Evolutionary conservation across 768 basidiomycete species (phyloP).

Genomic region (Xerocomus brunneocitrinus): DNA sequence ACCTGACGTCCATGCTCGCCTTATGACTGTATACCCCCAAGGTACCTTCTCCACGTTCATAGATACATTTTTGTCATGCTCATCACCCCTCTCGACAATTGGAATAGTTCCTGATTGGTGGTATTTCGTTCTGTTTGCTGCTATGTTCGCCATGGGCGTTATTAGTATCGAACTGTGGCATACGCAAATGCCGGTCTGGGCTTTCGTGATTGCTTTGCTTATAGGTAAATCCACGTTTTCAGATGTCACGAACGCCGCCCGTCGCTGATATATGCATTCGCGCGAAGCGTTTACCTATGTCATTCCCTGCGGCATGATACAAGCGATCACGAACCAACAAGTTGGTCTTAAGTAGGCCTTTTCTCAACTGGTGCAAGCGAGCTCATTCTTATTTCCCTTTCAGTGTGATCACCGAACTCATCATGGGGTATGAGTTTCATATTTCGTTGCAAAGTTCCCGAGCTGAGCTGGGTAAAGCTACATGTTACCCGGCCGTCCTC

Average conservation of each 20-base stretch:
- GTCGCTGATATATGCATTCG: background rate
- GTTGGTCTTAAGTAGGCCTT: conserved; percentile 51
- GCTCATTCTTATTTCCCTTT: background rate
- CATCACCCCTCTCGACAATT: background rate
- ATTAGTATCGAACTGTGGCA: conserved; percentile 72
- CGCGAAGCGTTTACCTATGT: conserved; percentile 38
- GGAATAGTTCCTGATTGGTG: conserved; percentile 77
- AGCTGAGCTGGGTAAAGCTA: conserved; percentile 35
- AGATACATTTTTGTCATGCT: background rate
- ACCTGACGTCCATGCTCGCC: conserved; percentile 78
- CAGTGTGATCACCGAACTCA: conserved; percentile 72
- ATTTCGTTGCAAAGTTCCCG: background rate
- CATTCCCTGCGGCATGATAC: conserved; percentile 55
- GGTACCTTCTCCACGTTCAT: conserved; percentile 11
- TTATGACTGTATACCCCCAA: conserved; percentile 69
- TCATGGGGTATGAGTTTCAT: conserved; percentile 48
- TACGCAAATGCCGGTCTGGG: conserved; percentile 64
- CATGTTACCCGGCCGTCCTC: conserved; percentile 67
- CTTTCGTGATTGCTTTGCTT: conserved; percentile 64
- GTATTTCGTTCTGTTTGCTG: conserved; percentile 65
- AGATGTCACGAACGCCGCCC: background rate
- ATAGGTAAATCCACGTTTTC: conserved; percentile 32
- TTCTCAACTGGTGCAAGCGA: background rate
- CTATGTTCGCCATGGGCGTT: conserved; percentile 68
- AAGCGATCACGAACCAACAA: conserved; percentile 78